Conservation (phyloP, 345 rosid genomes). For the Eucalyptus shirleyi region DNA sequence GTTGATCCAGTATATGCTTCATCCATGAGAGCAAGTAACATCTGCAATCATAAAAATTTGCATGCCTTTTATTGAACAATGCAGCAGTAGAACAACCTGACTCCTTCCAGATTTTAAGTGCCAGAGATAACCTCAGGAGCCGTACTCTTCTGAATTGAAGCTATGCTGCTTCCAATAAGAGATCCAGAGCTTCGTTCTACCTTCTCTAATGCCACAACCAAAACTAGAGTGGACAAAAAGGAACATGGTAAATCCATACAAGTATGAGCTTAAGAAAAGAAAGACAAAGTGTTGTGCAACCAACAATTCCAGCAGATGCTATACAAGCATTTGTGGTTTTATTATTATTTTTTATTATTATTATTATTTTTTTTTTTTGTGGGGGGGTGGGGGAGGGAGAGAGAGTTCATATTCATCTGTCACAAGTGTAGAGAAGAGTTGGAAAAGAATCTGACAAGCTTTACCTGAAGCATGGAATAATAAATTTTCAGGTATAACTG, state of each 20-base stretch:
- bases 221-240: constrained; percentile 27
- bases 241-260: background rate
- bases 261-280: background rate
- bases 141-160: constrained; percentile 86
- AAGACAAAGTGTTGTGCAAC: background rate
- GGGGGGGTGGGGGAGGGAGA: background rate
- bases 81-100: background rate
- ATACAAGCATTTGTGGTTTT: background rate
- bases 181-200: constrained; percentile 85
- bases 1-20: constrained; percentile 99
- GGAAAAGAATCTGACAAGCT: background rate
- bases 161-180: constrained; percentile 83
- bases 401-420: background rate
- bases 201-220: constrained; percentile 85
- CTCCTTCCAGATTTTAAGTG: background rate
- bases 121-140: constrained; percentile 74
- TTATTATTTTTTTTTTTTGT: too few species aligned
- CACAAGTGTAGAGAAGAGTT: background rate
- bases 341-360: background rate
- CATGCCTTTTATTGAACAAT: background rate
- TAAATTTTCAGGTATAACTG: background rate
- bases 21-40: constrained; percentile 98
- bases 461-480: background rate
- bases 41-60: constrained; percentile 32
- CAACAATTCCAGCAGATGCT: background rate